phyloP scores from a whole-genome alignment of 225 moss, liverwort and hornwort genomes.

The Anthoceros angustus region DNA sequence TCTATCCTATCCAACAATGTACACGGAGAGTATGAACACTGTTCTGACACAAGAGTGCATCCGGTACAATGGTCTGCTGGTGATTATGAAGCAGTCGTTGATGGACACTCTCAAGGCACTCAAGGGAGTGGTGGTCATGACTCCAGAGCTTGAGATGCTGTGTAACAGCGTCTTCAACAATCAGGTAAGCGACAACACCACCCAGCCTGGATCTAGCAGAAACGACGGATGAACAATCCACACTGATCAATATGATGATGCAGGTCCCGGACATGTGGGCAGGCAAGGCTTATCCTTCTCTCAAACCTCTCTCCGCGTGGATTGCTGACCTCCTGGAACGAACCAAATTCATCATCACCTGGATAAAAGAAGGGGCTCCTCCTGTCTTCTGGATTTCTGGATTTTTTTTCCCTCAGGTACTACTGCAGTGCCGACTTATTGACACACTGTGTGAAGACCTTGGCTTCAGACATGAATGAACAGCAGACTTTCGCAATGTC shows the following conservation, averaged over 20 bases:
- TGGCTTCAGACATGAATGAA: background rate
- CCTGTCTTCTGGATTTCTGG: conserved; percentile 67
- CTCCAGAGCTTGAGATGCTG: conserved; percentile 68
- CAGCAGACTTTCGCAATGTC: background rate
- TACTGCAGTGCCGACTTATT: background rate
- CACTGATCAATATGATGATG: background rate
- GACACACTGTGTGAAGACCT: background rate
- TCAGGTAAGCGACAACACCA: conserved; percentile 19
- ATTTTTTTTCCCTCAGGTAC: conserved; percentile 75
- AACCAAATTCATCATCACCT: conserved; percentile 46
- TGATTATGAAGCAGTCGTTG: conserved; percentile 45
- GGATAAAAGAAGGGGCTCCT: conserved; percentile 55
- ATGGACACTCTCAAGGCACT: conserved; percentile 67
- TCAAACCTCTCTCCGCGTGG: conserved; percentile 64
- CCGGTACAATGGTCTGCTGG: conserved; percentile 56
- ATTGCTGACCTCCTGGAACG: conserved; percentile 71
- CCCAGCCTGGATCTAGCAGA: too few relatives aligned
- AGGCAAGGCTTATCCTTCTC: conserved; percentile 74
- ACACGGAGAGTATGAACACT: conserved; percentile 76
- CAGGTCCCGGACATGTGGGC: conserved; percentile 92
- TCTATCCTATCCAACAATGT: conserved; percentile 71
- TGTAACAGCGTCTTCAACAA: conserved; percentile 58
- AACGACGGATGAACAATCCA: background rate
- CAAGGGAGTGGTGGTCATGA: conserved; percentile 83
- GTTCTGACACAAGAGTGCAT: conserved; percentile 84